Conservation (phyloP, 768 basidiomycete species). For the Pulveroboletus sp. region DNA sequence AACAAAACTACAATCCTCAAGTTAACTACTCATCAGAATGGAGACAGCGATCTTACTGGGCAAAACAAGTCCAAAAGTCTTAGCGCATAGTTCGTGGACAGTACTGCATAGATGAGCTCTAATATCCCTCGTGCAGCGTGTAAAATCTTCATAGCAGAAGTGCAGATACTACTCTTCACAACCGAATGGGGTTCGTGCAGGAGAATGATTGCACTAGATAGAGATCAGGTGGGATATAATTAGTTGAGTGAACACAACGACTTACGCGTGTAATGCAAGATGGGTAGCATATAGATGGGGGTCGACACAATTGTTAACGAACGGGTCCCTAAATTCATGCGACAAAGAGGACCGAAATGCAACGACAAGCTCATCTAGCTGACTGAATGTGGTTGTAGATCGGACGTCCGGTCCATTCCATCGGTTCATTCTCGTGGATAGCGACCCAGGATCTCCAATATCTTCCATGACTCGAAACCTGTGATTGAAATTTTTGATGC, state of each 20-base stretch:
- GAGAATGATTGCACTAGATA: conserved; percentile 58
- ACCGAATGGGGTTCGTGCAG: conserved; percentile 78
- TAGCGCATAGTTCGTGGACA: conserved; percentile 71
- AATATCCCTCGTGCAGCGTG: conserved; percentile 64
- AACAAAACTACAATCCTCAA: conserved; percentile 48
- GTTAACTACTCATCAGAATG: neutral
- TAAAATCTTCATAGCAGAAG: conserved; percentile 68
- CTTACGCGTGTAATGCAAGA: conserved; percentile 33
- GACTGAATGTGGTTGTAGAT: conserved; percentile 59
- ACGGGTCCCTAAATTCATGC: conserved; percentile 51
- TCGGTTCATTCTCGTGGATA: conserved; percentile 21
- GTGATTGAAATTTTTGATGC: conserved; percentile 62
- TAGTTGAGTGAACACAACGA: conserved; percentile 21
- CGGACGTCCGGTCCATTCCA: conserved; percentile 54
- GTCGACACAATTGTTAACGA: conserved; percentile 52
- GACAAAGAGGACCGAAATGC: conserved; percentile 63
- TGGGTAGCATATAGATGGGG: conserved; percentile 49
- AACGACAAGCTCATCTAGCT: conserved; percentile 56
- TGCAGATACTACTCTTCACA: conserved; percentile 53
- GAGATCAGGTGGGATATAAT: conserved; percentile 31
- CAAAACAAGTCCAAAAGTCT: conserved; percentile 70
- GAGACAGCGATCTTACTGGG: conserved; percentile 43
- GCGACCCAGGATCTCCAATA: conserved; percentile 48
- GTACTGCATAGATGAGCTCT: conserved; percentile 63
- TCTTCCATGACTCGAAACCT: conserved; percentile 62